These are phyloP conservation scores for Hordeum pubiflorum DNA, from an alignment of 202 grass and related monocot genomes.

Conservation along the genomic window DNA sequence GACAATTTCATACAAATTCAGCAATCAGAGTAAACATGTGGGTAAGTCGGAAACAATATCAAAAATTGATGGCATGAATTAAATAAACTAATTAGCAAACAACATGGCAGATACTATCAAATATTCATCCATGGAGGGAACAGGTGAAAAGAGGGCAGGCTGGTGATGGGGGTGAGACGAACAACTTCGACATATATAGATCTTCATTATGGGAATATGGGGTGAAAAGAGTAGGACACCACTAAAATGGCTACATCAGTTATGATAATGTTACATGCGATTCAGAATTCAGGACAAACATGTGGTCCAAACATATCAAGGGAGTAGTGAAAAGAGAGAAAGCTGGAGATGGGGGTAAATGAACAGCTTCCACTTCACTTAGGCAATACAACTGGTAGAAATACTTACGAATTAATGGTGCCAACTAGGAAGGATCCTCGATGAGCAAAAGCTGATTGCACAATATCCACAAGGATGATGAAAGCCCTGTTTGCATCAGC, in stretches of 20 bases:
- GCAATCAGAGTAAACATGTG: slow-evolving; percentile 3
- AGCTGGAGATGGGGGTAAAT: background rate
- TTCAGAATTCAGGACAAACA: slow-evolving; percentile 14
- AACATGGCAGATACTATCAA: background rate
- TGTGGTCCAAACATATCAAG: background rate
- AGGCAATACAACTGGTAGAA: slow-evolving; percentile 24
- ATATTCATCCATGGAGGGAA: background rate
- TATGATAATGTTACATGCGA: background rate
- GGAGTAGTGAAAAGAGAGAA: background rate
- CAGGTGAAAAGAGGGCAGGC: background rate
- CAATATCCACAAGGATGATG: slow-evolving; percentile 64
- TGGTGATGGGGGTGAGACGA: background rate
- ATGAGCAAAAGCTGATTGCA: slow-evolving; percentile 55
- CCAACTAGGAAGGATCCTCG: slow-evolving; percentile 74
- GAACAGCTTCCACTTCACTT: slow-evolving; percentile 14
- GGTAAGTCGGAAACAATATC: background rate
- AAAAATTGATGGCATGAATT: background rate
- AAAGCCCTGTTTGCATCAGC: slow-evolving; percentile 62
- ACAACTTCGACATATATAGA: background rate
- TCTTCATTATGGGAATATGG: background rate
- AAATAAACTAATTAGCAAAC: background rate
- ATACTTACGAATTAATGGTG: slow-evolving; percentile 77
- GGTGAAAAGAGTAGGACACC: background rate
- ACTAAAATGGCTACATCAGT: background rate
- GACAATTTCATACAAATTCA: slow-evolving; percentile 26